phyloP scores from a whole-genome alignment of 495 filamentous ascomycete genomes.

The Penicillium samsonianum region DNA sequence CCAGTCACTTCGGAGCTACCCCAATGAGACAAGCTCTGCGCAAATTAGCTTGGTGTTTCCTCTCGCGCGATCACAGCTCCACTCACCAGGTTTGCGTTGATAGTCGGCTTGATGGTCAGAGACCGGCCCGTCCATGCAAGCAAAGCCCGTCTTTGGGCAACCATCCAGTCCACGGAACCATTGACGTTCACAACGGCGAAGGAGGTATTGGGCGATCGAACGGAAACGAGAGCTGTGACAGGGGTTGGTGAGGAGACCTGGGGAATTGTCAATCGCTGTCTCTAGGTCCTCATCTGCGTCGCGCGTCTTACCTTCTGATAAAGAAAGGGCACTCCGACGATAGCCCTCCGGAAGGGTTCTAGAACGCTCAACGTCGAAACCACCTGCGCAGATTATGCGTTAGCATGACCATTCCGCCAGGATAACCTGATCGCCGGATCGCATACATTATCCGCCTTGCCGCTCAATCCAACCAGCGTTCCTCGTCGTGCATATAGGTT shows the following conservation, averaged over 20 bases:
- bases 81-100: conserved; percentile 70
- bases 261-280: conserved; percentile 10
- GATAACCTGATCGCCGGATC: background rate
- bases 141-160: conserved; percentile 79
- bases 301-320: conserved; percentile 67
- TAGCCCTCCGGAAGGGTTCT: conserved; percentile 73
- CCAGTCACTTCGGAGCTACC: conserved; percentile 86
- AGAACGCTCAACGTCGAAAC: conserved; percentile 88
- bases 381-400: conserved; percentile 43
- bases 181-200: conserved; percentile 86
- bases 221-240: conserved; percentile 80
- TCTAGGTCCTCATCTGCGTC: background rate
- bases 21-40: conserved; percentile 80
- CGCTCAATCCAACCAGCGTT: conserved; percentile 85
- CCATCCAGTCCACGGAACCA: conserved; percentile 94
- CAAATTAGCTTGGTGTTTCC: conserved; percentile 40
- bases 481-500: conserved; percentile 88
- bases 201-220: conserved; percentile 79
- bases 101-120: conserved; percentile 68
- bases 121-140: conserved; percentile 96
- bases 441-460: conserved; percentile 84
- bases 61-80: background rate
- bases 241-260: conserved; percentile 81
- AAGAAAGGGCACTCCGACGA: conserved; percentile 85
- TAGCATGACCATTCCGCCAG: background rate